Conservation (phyloP, 208 protist species). For the Wallacemonas collosoma region DNA sequence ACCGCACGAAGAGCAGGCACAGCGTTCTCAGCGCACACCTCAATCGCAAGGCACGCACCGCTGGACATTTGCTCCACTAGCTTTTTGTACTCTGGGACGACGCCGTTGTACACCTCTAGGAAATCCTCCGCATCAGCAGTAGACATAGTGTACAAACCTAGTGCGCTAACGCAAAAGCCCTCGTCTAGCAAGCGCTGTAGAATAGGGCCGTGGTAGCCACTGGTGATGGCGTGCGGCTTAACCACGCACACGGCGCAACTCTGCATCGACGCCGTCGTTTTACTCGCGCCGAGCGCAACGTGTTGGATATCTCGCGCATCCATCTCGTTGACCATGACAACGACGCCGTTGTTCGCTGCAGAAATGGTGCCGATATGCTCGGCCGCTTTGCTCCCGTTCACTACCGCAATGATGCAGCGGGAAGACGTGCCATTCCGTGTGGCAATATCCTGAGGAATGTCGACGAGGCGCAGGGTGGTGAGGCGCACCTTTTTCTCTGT, state of each 20-base stretch:
- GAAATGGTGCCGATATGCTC: conserved; percentile 46
- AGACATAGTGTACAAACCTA: conserved; percentile 90
- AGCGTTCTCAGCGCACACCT: conserved; percentile 89
- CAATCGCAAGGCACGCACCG: conserved; percentile 85
- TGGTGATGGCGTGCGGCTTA: conserved; percentile 95
- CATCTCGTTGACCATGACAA: conserved; percentile 40
- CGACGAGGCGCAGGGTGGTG: conserved; percentile 65
- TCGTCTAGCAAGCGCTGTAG: conserved; percentile 90
- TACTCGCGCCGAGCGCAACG: conserved; percentile 51
- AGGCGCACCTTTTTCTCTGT: conserved; percentile 66
- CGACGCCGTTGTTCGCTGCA: conserved; percentile 34
- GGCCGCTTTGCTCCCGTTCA: conserved; percentile 65
- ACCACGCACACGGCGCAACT: conserved; percentile 95
- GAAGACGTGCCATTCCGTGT: conserved; percentile 28
- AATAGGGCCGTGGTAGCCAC: conserved; percentile 88
- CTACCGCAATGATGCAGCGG: conserved; percentile 53
- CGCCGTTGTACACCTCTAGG: conserved; percentile 97
- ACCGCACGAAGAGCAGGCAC: conserved; percentile 81
- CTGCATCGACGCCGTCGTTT: conserved; percentile 79
- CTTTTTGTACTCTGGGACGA: conserved; percentile 93
- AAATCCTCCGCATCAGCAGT: conserved; percentile 95
- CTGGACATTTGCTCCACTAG: conserved; percentile 93
- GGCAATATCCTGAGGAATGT: conserved; percentile 55
- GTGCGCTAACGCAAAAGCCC: conserved; percentile 92
- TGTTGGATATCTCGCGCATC: conserved; percentile 38